Evolutionary conservation across 179 eudicot species (phyloP).

Genomic region (Pouteria campechiana): DNA sequence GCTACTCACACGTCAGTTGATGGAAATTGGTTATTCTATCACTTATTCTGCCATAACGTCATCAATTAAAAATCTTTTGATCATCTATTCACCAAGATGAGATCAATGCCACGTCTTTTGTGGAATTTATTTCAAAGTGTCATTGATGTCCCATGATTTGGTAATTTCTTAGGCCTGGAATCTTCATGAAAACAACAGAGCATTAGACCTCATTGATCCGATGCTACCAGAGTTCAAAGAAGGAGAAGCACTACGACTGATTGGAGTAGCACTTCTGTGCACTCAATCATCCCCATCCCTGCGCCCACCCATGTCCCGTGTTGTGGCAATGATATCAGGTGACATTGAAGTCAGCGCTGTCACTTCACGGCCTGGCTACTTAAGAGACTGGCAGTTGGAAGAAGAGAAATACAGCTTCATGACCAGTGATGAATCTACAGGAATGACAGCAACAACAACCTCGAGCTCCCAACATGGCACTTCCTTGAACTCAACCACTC

Average conservation of each 20-base stretch:
- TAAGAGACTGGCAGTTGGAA: slow-evolving; percentile 14
- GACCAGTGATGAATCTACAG: background rate
- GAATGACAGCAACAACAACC: background rate
- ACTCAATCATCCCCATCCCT: slow-evolving; percentile 6
- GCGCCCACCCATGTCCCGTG: slow-evolving; percentile 13
- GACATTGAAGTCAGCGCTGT: slow-evolving; percentile 7
- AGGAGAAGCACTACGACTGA: slow-evolving; percentile 5
- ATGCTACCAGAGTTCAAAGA: slow-evolving; percentile 1
- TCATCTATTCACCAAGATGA: background rate
- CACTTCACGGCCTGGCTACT: slow-evolving; percentile 9
- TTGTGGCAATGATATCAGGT: slow-evolving; percentile 9
- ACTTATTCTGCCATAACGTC: background rate
- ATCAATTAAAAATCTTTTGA: background rate
- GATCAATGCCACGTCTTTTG: background rate
- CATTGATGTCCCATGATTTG: background rate
- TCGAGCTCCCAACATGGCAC: background rate
- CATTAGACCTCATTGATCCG: slow-evolving; percentile 6
- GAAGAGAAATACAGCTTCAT: slow-evolving; percentile 11
- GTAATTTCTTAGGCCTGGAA: slow-evolving; percentile 6
- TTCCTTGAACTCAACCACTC: background rate
- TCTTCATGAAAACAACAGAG: slow-evolving; percentile 8
- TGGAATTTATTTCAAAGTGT: background rate
- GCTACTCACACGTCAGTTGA: too few relatives aligned
- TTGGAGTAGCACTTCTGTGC: slow-evolving; percentile 11
- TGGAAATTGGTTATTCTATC: background rate